Conservation (phyloP, 2,329 filamentous ascomycete genomes). For the Teratosphaeria nubilosa region DNA sequence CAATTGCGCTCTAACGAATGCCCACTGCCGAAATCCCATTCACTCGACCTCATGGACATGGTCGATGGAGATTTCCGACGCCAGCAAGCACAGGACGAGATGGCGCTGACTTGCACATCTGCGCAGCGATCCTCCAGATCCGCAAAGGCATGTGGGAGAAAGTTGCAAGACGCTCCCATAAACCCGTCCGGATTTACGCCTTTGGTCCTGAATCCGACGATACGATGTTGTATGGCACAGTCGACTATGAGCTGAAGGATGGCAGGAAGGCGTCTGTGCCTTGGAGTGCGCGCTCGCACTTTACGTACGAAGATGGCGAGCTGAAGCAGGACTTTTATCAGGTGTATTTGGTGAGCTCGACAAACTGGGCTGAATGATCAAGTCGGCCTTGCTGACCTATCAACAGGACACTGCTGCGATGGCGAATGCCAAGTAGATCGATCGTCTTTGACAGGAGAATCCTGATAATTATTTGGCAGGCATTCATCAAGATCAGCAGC, state of each 20-base stretch:
- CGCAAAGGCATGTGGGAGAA: constrained; percentile 46
- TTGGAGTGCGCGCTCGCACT: constrained; percentile 46
- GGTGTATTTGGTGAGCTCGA: constrained; percentile 41
- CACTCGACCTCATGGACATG: background rate
- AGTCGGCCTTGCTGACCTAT: background rate
- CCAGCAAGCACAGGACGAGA: background rate
- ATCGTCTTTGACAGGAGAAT: background rate
- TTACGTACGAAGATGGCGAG: constrained; percentile 42
- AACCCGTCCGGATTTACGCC: constrained; percentile 39
- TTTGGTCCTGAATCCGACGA: constrained; percentile 39
- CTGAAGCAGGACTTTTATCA: constrained; percentile 47
- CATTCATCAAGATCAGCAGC: background rate
- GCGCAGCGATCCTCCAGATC: constrained; percentile 39
- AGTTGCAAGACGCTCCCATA: constrained; percentile 38
- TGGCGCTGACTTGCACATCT: background rate
- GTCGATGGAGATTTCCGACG: background rate
- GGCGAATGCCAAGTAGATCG: constrained; percentile 12
- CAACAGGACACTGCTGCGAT: constrained; percentile 17
- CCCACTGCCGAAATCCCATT: background rate
- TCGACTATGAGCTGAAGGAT: constrained; percentile 44
- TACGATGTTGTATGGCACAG: constrained; percentile 45
- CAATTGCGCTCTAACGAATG: background rate
- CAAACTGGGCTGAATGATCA: background rate
- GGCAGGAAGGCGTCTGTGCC: constrained; percentile 37
- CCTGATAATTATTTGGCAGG: background rate